Conservation (phyloP, 2,329 filamentous ascomycete species). For the Fusarium multiceps region DNA sequence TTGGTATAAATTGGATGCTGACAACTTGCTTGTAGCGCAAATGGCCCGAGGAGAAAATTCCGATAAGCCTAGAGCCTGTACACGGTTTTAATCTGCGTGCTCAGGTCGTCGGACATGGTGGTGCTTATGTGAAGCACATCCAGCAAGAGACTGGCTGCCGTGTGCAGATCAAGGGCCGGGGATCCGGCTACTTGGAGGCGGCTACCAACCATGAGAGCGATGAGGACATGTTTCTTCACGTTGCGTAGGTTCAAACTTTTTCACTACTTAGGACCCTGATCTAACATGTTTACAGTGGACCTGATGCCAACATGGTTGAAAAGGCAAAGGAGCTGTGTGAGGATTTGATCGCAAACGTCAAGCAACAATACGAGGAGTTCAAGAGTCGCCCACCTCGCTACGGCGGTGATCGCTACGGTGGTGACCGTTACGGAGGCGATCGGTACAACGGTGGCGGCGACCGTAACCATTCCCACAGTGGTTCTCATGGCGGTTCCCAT, state of each 20-base stretch:
- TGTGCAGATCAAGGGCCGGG: conserved; percentile 97
- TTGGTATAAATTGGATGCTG: conserved; percentile 14
- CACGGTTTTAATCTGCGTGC: conserved; percentile 96
- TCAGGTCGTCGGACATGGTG: conserved; percentile 93
- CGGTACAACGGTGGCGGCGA: conserved; percentile 52
- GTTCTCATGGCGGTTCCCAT: conserved; percentile 44
- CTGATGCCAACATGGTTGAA: conserved; percentile 86
- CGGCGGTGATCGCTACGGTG: conserved; percentile 53
- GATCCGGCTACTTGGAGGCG: conserved; percentile 92
- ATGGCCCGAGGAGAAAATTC: conserved; percentile 98
- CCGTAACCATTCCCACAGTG: conserved; percentile 48
- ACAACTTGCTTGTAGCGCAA: conserved; percentile 75
- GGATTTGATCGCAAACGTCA: conserved; percentile 87
- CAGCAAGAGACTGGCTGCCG: conserved; percentile 94
- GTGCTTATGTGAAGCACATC: conserved; percentile 97
- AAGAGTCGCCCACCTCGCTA: conserved; percentile 81
- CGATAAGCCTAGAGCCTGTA: conserved; percentile 89
- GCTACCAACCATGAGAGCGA: conserved; percentile 91
- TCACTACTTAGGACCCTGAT: background rate
- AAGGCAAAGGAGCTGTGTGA: conserved; percentile 89
- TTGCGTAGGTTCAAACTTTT: conserved; percentile 73
- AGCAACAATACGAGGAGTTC: conserved; percentile 89
- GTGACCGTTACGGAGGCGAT: conserved; percentile 59
- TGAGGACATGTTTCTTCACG: conserved; percentile 95
- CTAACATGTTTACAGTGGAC: conserved; percentile 71